These are phyloP conservation scores for Mitragyna speciosa DNA, from an alignment of 257 asterid genomes.

Conservation along the genomic window DNA sequence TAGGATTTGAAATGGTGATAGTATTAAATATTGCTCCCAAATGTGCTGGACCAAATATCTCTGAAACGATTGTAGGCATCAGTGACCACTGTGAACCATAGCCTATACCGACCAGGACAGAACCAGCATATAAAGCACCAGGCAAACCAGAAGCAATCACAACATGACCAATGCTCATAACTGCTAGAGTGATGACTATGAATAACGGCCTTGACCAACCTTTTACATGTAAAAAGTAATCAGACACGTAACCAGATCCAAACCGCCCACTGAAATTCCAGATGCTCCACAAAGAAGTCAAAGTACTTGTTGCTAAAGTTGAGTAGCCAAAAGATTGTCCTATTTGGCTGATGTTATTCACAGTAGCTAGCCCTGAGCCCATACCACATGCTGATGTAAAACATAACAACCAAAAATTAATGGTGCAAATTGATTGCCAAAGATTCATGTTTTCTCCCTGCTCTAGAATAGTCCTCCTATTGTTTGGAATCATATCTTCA, in stretches of 20 bases:
- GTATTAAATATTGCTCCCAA: slow-evolving; percentile 85
- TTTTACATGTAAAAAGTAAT: slow-evolving; percentile 52
- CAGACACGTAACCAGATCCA: slow-evolving; percentile 82
- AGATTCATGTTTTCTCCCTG: slow-evolving; percentile 48
- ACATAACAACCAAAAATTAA: slow-evolving; percentile 76
- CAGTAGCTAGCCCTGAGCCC: slow-evolving; percentile 93
- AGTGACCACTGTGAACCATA: slow-evolving; percentile 96
- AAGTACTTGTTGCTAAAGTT: slow-evolving; percentile 48
- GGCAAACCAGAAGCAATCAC: slow-evolving; percentile 65
- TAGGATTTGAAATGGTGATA: slow-evolving; percentile 68
- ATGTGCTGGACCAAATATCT: slow-evolving; percentile 67
- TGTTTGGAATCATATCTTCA: slow-evolving; percentile 37
- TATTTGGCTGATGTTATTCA: slow-evolving; percentile 87
- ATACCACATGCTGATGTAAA: slow-evolving; percentile 73
- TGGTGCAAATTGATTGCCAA: slow-evolving; percentile 56
- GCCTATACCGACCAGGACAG: slow-evolving; percentile 71
- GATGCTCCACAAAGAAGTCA: slow-evolving; percentile 90
- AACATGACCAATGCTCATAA: slow-evolving; percentile 68
- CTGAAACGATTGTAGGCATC: slow-evolving; percentile 85
- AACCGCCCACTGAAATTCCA: slow-evolving; percentile 90
- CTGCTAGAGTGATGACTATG: slow-evolving; percentile 53
- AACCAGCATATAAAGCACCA: slow-evolving; percentile 65
- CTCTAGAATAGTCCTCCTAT: slow-evolving; percentile 13
- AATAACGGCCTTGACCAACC: slow-evolving; percentile 73
- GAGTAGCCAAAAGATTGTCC: slow-evolving; percentile 85